phyloP scores from a whole-genome alignment of 805 yeast genomes.

The Candida krabiensis region DNA sequence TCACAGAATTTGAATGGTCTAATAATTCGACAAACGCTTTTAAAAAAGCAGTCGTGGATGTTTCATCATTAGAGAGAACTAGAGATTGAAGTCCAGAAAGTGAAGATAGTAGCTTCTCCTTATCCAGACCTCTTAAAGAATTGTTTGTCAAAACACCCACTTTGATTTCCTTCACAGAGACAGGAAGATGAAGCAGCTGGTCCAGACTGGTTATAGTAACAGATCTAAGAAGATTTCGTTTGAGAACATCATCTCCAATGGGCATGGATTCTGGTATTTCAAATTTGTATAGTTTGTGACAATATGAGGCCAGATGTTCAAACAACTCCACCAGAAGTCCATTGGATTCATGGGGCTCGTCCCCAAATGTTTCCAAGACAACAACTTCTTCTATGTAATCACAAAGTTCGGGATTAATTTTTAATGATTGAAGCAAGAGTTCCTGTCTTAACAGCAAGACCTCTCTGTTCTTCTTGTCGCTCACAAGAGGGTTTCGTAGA shows the following conservation, averaged over 20 bases:
- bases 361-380: constrained; percentile 35
- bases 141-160: constrained; percentile 14
- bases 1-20: constrained; percentile 1
- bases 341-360: constrained; percentile 20
- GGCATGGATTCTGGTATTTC: constrained; percentile 11
- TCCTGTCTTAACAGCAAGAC: constrained; percentile 40
- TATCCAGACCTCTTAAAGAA: constrained; percentile 4
- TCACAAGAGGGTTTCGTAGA: constrained; percentile 32
- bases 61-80: constrained; percentile 16
- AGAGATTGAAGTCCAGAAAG: constrained; percentile 10
- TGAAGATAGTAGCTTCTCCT: constrained; percentile 1
- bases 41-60: constrained; percentile 35
- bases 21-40: constrained; percentile 25
- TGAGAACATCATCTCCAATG: constrained; percentile 1
- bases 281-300: constrained; percentile 14
- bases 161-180: constrained; percentile 16
- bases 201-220: constrained; percentile 19
- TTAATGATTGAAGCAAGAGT: constrained; percentile 38
- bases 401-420: constrained; percentile 35
- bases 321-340: constrained; percentile 23
- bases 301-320: constrained; percentile 20
- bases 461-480: constrained; percentile 36
- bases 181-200: constrained; percentile 21
- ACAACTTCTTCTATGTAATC: constrained; percentile 34
- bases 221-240: constrained; percentile 8